Conservation (phyloP, 1,284 basidiomycete species). For the Ceratobasidium sp. region DNA sequence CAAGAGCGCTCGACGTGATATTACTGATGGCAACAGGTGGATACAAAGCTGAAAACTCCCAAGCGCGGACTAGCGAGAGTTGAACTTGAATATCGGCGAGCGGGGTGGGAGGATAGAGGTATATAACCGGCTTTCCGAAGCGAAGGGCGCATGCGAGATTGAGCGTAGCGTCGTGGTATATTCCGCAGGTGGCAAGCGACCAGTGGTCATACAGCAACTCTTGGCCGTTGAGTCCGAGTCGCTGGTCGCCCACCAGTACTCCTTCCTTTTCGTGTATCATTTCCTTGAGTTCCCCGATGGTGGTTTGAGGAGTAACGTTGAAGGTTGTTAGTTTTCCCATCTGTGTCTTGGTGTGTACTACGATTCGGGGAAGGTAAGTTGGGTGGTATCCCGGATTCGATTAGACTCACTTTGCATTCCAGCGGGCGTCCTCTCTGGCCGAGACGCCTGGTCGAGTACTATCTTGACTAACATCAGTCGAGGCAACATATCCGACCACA, state of each 20-base stretch:
- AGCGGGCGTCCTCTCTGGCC: too few relatives aligned
- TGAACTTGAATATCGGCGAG: constrained; percentile 38
- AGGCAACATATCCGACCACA: constrained; percentile 12
- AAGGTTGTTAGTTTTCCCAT: too few relatives aligned
- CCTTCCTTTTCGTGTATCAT: too few relatives aligned
- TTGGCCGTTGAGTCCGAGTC: too few relatives aligned
- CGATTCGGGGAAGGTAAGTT: too few relatives aligned
- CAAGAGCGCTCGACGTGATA: not conserved
- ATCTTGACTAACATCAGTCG: not conserved
- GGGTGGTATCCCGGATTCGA: too few relatives aligned
- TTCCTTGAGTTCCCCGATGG: too few relatives aligned
- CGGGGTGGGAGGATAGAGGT: constrained; percentile 38
- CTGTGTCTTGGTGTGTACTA: too few relatives aligned
- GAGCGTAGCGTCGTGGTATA: not conserved
- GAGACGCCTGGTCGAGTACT: not conserved
- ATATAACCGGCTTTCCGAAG: constrained; percentile 42
- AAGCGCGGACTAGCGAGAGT: constrained; percentile 43
- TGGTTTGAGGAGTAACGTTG: too few relatives aligned
- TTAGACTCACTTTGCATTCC: too few relatives aligned
- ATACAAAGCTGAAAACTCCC: constrained; percentile 45
- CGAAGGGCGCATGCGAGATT: not conserved
- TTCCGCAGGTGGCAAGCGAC: not conserved
- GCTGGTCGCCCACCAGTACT: too few relatives aligned
- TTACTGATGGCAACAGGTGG: constrained; percentile 37
- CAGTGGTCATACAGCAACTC: too few relatives aligned